Percentiles rank a stretch among this genome's conserved stretches.
These are phyloP conservation scores for Cryphonectria carpinicola DNA, from an alignment of 2,329 filamentous ascomycete species.

Conservation along the genomic window DNA sequence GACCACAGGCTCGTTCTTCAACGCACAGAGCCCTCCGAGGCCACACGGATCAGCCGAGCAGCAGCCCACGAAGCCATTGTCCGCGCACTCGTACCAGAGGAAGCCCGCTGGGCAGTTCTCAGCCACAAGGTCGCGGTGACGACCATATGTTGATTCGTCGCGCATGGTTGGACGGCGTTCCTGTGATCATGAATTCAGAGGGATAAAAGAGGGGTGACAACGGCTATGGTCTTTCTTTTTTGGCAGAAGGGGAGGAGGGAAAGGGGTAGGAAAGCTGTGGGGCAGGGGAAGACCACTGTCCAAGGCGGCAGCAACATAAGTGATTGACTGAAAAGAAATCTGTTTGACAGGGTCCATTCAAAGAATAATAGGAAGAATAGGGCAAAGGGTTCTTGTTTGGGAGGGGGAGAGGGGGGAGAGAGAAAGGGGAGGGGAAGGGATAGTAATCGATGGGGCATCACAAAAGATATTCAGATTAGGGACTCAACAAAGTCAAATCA, in stretches of 20 bases:
- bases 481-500: neutral
- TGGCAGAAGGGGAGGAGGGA: neutral
- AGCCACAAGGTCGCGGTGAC: neutral
- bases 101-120: slow-evolving; percentile 37
- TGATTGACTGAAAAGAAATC: neutral
- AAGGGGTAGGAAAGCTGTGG: neutral
- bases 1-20: slow-evolving; percentile 19
- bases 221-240: neutral
- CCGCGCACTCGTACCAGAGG: slow-evolving; percentile 44
- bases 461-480: neutral
- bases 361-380: neutral
- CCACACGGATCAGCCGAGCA: slow-evolving; percentile 50
- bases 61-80: slow-evolving; percentile 47
- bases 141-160: neutral
- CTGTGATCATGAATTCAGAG: neutral
- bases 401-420: neutral
- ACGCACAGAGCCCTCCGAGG: slow-evolving; percentile 37
- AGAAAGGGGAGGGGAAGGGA: too few species aligned
- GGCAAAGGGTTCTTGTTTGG: neutral
- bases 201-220: too few species aligned
- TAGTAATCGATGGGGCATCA: neutral
- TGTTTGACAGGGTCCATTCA: neutral
- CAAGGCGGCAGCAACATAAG: neutral
- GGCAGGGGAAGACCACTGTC: neutral
- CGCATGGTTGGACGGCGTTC: neutral